Evolutionary conservation across 1,139 yeast genomes (phyloP), one percentile per base, ranked within the genome.

Genomic region (Nadsonia starkeyi-henricii): DNA sequence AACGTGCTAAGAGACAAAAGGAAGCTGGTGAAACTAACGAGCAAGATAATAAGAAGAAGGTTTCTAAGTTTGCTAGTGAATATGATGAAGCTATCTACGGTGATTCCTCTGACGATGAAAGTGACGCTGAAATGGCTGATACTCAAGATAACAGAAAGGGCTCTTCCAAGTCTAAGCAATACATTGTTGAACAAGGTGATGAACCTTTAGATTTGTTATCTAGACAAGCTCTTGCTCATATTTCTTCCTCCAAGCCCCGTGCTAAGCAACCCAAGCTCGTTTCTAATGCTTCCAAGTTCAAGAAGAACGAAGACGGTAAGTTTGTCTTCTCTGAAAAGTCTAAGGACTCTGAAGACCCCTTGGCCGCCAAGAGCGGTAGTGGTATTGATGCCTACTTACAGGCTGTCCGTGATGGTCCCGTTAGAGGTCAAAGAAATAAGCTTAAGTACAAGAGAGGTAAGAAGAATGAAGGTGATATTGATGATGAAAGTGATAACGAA

Each of bases 341-440:
- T n/a, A 58, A 57, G 7, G 60, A 55, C 7, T 62, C 58, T 66
- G 67, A 72, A 63, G 84, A 81, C 44, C 77, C 76, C 56, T 61
- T 77, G 50, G 77, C 78, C 39, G 69, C 77, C 52, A 73, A 70
- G 52, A 64, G 64, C 9, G 71, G 66, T 41, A 62, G 60, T n/a
- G 93, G 95, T 23, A 77, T 89, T 54, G 85, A 85, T 62, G 96
- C 96, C 1, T 91, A 91, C 62, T 77, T 88, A 57, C 96, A 86
- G 55, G 98, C 97, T 13, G 86, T 91, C 41, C 82, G 79, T 63
- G 85, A 82, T 58, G 96, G 91, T 30, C 97, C 98, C 42, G 78
- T 85, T 3, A 81, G 95, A 66, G 96, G 96, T 50, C 96, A 85
- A 70, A 79, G 78, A 70, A 86, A 88, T 66, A 86, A 79, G 70